A percentile compares a stretch with the other conserved stretches of the same genome.
Evolutionary conservation across 2,329 filamentous ascomycete species (phyloP).

Genomic region (Harringtonia aguacate): DNA sequence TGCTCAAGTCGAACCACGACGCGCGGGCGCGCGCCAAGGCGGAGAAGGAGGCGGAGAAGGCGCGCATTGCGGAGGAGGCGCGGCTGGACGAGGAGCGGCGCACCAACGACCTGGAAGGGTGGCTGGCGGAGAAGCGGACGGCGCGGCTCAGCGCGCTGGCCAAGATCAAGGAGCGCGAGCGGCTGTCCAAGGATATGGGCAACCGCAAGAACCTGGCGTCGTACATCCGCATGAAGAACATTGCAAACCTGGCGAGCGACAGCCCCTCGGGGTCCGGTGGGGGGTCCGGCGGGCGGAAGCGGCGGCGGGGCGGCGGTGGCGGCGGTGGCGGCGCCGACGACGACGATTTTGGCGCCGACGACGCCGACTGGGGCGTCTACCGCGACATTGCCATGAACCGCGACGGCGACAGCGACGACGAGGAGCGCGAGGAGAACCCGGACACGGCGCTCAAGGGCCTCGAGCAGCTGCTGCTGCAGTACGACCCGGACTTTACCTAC

Average conservation of each 20-base stretch:
- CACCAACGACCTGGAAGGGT: slow-evolving; percentile 72
- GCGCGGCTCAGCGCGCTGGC: slow-evolving; percentile 61
- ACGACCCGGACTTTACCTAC: slow-evolving; percentile 84
- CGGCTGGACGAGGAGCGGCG: slow-evolving; percentile 74
- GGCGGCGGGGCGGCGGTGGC: slow-evolving; percentile 66
- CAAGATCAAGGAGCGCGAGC: slow-evolving; percentile 87
- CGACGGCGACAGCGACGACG: slow-evolving; percentile 66
- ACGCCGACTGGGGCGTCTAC: slow-evolving; percentile 97
- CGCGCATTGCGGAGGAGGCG: slow-evolving; percentile 71
- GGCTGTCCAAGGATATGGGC: slow-evolving; percentile 85
- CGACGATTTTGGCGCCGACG: slow-evolving; percentile 92
- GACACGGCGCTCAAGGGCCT: slow-evolving; percentile 60
- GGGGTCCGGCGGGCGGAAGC: slow-evolving; percentile 22
- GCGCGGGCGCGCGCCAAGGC: slow-evolving; percentile 88
- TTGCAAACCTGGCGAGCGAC: slow-evolving; percentile 91
- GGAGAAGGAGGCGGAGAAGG: slow-evolving; percentile 90
- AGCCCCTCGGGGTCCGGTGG: slow-evolving; percentile 39
- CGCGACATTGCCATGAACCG: slow-evolving; percentile 67
- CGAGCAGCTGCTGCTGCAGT: slow-evolving; percentile 74
- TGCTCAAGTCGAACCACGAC: slow-evolving; percentile 92
- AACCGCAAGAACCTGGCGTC: slow-evolving; percentile 94
- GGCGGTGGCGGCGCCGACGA: slow-evolving; percentile 72
- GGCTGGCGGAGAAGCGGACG: slow-evolving; percentile 73
- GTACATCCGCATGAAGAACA: slow-evolving; percentile 96
- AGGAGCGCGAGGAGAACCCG: slow-evolving; percentile 87